Base-by-base conservation (phyloP, 345 rosid genomes). In the Linum lewisii region DNA sequence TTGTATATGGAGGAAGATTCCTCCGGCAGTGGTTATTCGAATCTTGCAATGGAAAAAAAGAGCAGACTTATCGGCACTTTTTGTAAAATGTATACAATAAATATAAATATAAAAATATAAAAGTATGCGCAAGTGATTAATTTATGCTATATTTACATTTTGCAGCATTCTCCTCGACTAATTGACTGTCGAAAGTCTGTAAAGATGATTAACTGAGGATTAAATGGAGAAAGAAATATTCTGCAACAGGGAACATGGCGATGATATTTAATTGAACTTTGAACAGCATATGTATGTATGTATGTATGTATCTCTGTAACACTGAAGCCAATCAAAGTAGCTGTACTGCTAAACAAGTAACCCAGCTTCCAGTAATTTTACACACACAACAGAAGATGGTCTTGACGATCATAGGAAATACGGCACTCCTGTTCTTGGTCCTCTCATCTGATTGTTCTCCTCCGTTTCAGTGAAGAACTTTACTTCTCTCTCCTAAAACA, bases 391-490 rank as follows among this genome's bases (percentile, higher is more conserved):
- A 42, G 14, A 11, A 4, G 47, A 11, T 42, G 47, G 47, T 11
- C 47, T 4, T 11, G 2, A 16, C 47, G 57, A 72, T 84, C 71
- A 88, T 65, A 93, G 81, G 85, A 93, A 93, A 69, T 93, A 93
- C 3, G 99, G 97, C 62, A 89, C 95, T 55, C 99, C 97, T 51
- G 99, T 86, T 71, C 99, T 82, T 26, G 99, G 99, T 58, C 99
- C 99, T 77, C 99, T 87, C 99, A 89, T 93, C 75, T 89, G 99
- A 69, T 86, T 89, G 83, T 93, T 93, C 85, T 93, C 99, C 70
- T 93, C 99, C 0, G 99, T 93, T 77, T 93, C 95, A 0, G 97
- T 93, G 78, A 93, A 93, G 68, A 93, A 89, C 72, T 89, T 89
- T 69, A 93, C 99, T 68, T 89, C 99, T 59, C 97, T 87, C 79